Evolutionary conservation across 345 rosid genomes (phyloP).

Genomic region (Eucalyptus decipiens): DNA sequence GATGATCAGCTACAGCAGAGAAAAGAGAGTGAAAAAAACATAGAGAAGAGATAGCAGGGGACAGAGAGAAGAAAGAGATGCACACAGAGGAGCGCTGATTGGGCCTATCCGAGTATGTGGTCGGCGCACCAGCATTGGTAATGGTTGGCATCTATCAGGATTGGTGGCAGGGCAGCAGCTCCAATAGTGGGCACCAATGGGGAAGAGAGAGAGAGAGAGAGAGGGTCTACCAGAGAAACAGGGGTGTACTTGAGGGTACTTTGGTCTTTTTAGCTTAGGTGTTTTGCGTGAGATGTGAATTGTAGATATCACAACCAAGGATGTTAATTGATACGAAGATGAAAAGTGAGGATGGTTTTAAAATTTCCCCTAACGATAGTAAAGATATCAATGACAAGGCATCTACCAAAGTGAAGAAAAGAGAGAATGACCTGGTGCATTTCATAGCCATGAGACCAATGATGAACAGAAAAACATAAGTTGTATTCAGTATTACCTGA

Average conservation of each 20-base stretch:
- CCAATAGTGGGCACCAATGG: background rate
- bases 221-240: background rate
- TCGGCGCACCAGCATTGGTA: background rate
- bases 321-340: background rate
- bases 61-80: background rate
- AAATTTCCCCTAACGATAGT: background rate
- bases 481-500: slow-evolving; percentile 32
- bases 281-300: background rate
- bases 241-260: background rate
- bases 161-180: background rate
- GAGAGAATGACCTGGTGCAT: background rate
- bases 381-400: background rate
- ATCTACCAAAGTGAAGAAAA: background rate
- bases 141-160: background rate
- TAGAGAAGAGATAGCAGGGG: background rate
- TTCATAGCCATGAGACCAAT: background rate
- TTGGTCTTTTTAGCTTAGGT: background rate
- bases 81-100: background rate
- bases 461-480: background rate
- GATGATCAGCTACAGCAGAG: background rate
- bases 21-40: background rate
- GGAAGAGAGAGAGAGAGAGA: background rate
- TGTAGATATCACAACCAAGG: background rate
- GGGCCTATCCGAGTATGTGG: background rate
- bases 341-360: background rate